A percentile compares a stretch with the other conserved stretches of the same genome.
These are phyloP conservation scores for Garcia nutans DNA, from an alignment of 345 rosid genomes.

Conservation along the genomic window DNA sequence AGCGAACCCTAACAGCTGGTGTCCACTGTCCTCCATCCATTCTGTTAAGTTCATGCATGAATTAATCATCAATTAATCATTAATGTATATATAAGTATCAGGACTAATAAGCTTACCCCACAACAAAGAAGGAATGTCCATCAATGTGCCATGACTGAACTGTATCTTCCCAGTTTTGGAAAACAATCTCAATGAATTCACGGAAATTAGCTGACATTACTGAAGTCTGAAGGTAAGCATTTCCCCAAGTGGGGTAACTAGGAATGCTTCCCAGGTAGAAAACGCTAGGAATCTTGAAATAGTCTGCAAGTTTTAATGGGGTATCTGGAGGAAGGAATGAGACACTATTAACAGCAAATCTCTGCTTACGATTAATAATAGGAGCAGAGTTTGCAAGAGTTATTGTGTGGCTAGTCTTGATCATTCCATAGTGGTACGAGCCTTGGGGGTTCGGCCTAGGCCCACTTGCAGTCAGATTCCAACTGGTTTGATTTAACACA, in stretches of 20 bases:
- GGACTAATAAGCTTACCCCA: conserved; percentile 55
- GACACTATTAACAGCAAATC: conserved; percentile 77
- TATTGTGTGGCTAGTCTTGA: conserved; percentile 59
- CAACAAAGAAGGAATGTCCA: conserved; percentile 83
- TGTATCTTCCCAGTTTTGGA: conserved; percentile 68
- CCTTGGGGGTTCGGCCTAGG: conserved; percentile 91
- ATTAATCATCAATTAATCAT: neutral
- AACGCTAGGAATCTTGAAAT: conserved; percentile 74
- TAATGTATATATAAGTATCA: too few relatives aligned
- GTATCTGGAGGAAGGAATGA: conserved; percentile 79
- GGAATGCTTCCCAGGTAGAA: conserved; percentile 71
- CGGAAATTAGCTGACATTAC: conserved; percentile 72
- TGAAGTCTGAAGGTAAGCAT: conserved; percentile 73
- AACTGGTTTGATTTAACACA: conserved; percentile 37
- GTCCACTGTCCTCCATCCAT: conserved; percentile 80
- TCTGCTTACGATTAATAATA: conserved; percentile 67
- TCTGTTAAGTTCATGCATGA: conserved; percentile 29
- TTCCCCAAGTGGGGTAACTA: conserved; percentile 55
- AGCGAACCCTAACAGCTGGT: conserved; percentile 47
- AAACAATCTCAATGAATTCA: conserved; percentile 66
- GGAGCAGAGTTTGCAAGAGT: conserved; percentile 69
- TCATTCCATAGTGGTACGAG: conserved; percentile 85
- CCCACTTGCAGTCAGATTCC: conserved; percentile 76
- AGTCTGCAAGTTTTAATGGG: conserved; percentile 81
- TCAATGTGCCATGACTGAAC: conserved; percentile 89